These are phyloP conservation scores for Phaffia rhodozyma DNA, from an alignment of 1,284 basidiomycete genomes.

Conservation along the genomic window DNA sequence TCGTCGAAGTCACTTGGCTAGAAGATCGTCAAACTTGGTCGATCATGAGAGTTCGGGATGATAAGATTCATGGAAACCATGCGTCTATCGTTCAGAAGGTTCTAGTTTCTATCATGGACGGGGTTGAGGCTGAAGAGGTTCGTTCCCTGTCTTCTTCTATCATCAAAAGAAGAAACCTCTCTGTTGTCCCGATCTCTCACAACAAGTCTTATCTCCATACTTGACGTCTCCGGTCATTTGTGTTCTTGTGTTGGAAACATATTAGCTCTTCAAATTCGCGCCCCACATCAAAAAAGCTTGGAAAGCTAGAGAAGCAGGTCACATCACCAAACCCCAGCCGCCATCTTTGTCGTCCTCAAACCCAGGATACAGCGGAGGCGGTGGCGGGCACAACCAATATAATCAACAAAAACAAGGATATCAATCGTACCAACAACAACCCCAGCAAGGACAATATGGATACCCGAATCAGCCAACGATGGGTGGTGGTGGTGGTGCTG, in stretches of 20 bases:
- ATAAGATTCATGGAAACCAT: slow-evolving; percentile 84
- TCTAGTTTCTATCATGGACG: slow-evolving; percentile 74
- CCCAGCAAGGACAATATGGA: too few relatives aligned
- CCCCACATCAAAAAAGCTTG: slow-evolving; percentile 1
- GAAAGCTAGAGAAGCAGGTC: neutral
- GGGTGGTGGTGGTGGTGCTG: too few relatives aligned
- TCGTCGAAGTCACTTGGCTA: slow-evolving; percentile 93
- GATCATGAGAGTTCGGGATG: slow-evolving; percentile 81
- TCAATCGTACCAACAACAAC: too few relatives aligned
- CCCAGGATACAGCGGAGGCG: too few relatives aligned
- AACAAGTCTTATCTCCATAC: slow-evolving; percentile 1
- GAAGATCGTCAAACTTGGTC: slow-evolving; percentile 53
- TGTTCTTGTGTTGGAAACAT: neutral
- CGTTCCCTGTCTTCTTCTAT: slow-evolving; percentile 25
- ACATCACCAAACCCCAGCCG: too few relatives aligned
- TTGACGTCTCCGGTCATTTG: neutral
- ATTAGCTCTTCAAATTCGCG: neutral
- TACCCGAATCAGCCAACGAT: too few relatives aligned
- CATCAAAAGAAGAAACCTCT: too few relatives aligned
- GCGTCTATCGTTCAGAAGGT: slow-evolving; percentile 68
- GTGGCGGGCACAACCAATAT: too few relatives aligned
- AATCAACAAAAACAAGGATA: too few relatives aligned
- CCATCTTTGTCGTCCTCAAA: too few relatives aligned
- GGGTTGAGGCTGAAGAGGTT: slow-evolving; percentile 73
- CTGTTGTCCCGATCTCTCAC: neutral